Evolutionary conservation across 176 grass and related monocot genomes (phyloP), one percentile per base, ranked within the genome.

Genomic region (Triticum dicoccoides): DNA sequence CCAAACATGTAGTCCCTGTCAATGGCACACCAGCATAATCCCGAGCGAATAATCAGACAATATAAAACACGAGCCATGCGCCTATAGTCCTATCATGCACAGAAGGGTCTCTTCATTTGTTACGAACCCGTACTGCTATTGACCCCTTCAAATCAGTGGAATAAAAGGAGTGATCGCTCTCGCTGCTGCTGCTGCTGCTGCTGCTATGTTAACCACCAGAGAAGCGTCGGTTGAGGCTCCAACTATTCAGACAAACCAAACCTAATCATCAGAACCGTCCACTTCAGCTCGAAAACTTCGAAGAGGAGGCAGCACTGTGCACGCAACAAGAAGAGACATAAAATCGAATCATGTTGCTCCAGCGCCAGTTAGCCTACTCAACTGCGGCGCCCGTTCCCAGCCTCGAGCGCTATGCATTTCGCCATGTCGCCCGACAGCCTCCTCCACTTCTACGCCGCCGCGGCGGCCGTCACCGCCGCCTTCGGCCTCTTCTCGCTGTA

Each of bases 401-500:
- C 71, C 56, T 32, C 79, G 4, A 12, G 12, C 80, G 18, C 13
- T 0, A 83, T 83, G 89, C 80, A 37, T 0, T 58, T 87, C 66
- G 80, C 65, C 0, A 29, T 87, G 85, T 84, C 85, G 27, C 89
- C 80, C 0, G 89, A 84, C 75, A 90, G 7, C 35, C 85, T 90
- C 85, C 66, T 79, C 80, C 83, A 84, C 80, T 84, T 87, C 85
- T 90, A 76, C 75, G 79, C 75, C 33, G 68, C 38, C 45, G 11
- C 34, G 13, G 80, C 80, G 45, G 74, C 68, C 7, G 80, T 24
- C 0, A 81, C 75, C 21, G 75, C 85, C 5, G 58, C 65, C 27
- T 84, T 87, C 25, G 35, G 42, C 4, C 74, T 87, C 58, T 56
- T 90, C 89, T 84, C 85, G 44, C 80, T 86, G 6, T 86, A 84